Evolutionary conservation across 2,329 filamentous ascomycete species (phyloP), one percentile per base, ranked within the genome.

Genomic region (Fusarium illudens): DNA sequence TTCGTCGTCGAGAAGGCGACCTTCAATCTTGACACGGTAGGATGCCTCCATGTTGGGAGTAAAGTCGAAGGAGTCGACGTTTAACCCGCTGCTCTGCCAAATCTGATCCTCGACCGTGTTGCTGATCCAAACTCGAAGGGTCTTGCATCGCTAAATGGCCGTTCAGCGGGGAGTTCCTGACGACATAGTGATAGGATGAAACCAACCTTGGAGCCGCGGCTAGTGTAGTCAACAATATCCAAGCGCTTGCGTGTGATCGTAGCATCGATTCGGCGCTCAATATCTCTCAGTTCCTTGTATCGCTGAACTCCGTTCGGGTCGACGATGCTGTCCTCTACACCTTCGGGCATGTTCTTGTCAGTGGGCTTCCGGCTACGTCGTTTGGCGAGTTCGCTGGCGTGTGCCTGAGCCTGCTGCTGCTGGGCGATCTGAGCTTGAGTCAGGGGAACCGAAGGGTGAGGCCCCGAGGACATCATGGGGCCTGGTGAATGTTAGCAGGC

Each of bases 91-190:
- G 36, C 84, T 86, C 80, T 99, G 96, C 96, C 96, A 98, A 30
- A 92, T 90, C 80, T 99, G 96, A 75, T 96, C 93, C 78, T 97
- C 93, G 32, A 91, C 93, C 1, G 94, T 97, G 79, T 99, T 99
- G 74, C 90, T 94, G 74, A 99, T 90, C 94, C 94, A 98, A 67
- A 99, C 87, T 65, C 95, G 91, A 79, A 99, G 84, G 3, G 93
- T 97, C 75, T 91, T 92, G 79, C 90, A 91, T 70, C 92, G 88
- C 87, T 93, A 53, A 6, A 22, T 11, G 25, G 7, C 34, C 58
- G 64, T 71, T 70, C 19, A 69, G 48, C 33, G 2, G 3, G 22
- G 12, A 22, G 25, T 25, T 63, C 32, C 30, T 10, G 11, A 36
- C 13, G 17, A 33, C 32, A 10, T 17, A 17, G 50, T 15, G 8